Conservation (phyloP, 2,329 filamentous ascomycete genomes). For the Talaromyces sp. region DNA sequence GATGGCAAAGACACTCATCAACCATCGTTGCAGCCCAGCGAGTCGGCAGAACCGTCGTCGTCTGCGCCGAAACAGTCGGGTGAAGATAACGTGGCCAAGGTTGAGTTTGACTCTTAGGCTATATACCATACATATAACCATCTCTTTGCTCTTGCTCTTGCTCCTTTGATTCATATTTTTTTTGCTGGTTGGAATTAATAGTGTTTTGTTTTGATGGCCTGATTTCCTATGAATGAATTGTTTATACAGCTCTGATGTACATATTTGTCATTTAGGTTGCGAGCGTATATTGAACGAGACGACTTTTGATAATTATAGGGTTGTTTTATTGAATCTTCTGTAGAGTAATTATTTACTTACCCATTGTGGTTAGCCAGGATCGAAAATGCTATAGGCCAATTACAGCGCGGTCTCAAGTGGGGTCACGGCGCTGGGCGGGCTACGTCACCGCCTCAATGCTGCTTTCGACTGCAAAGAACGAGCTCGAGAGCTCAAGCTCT, state of each 20-base stretch:
- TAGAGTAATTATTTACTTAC: no score
- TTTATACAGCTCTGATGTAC: not conserved
- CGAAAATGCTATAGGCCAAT: not conserved
- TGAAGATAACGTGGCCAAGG: slow-evolving; percentile 4
- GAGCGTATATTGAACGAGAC: not conserved
- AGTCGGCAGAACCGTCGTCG: not conserved
- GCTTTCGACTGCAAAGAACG: not conserved
- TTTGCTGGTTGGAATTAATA: not conserved
- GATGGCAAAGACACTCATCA: slow-evolving; percentile 20
- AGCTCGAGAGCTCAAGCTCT: not conserved
- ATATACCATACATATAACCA: not conserved
- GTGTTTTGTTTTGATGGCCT: not conserved
- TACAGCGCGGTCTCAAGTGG: not conserved
- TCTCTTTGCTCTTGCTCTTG: not conserved
- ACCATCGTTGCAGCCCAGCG: not conserved
- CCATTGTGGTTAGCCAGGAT: not conserved
- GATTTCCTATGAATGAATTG: not conserved
- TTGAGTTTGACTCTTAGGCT: slow-evolving; percentile 11
- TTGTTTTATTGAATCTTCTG: no score
- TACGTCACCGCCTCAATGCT: not conserved
- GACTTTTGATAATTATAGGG: not conserved
- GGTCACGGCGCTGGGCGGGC: not conserved
- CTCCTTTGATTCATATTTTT: not conserved
- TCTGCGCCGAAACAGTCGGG: not conserved
- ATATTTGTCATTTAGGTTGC: not conserved